Conservation (phyloP, 768 basidiomycete species). For the Collybiopsis luxurians region DNA sequence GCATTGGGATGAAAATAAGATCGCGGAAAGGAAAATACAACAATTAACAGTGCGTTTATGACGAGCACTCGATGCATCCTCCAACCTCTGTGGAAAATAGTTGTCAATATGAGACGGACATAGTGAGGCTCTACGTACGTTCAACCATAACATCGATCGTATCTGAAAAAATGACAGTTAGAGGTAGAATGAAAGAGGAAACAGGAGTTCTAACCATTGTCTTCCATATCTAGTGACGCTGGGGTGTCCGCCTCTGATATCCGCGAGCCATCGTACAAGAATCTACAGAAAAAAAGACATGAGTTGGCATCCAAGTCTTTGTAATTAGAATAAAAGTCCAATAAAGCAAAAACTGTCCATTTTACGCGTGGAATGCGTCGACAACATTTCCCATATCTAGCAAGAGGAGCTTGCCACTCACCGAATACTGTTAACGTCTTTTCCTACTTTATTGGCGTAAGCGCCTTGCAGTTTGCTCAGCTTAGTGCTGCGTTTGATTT, state of each 20-base stretch:
- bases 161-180: constrained; percentile 41
- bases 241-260: constrained; percentile 92
- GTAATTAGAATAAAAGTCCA: constrained; percentile 2
- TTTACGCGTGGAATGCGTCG: neutral
- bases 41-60: too few relatives aligned
- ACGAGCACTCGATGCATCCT: constrained; percentile 26
- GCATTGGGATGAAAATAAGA: neutral
- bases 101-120: constrained; percentile 12
- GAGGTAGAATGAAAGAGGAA: neutral
- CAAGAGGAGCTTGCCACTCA: constrained; percentile 34
- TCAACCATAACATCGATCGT: constrained; percentile 97
- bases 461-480: constrained; percentile 90
- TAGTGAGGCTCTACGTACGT: constrained; percentile 51
- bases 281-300: constrained; percentile 40
- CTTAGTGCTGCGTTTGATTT: constrained; percentile 93
- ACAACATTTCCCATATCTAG: neutral
- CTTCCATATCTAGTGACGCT: constrained; percentile 81
- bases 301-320: constrained; percentile 5
- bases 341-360: constrained; percentile 2
- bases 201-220: constrained; percentile 54
- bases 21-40: neutral
- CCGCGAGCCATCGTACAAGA: constrained; percentile 86
- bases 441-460: constrained; percentile 90
- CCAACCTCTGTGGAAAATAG: constrained; percentile 38
- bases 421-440: constrained; percentile 86